phyloP scores from a whole-genome alignment of 345 rosid genomes.

The Pistacia vera region DNA sequence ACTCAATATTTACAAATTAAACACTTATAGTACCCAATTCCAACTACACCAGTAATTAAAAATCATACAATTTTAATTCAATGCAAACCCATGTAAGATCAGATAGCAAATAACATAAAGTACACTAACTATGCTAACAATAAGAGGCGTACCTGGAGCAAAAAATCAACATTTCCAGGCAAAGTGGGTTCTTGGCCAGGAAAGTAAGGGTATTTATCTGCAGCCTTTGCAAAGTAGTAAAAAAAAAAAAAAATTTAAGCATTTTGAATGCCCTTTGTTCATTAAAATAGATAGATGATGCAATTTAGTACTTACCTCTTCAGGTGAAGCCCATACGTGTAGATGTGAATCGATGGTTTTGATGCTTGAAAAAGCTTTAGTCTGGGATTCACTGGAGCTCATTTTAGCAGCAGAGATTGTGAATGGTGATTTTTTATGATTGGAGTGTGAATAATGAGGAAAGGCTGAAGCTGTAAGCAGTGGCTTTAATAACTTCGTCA shows the following conservation, averaged over 20 bases:
- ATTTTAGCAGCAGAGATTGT: conserved; percentile 43
- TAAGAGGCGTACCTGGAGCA: conserved; percentile 67
- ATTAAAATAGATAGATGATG: background rate
- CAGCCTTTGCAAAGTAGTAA: conserved; percentile 60
- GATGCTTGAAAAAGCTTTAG: conserved; percentile 20
- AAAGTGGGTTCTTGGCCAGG: conserved; percentile 93
- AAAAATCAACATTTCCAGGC: conserved; percentile 77
- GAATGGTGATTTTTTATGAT: conserved; percentile 14
- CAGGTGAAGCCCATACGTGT: conserved; percentile 93
- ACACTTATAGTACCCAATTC: too few species aligned
- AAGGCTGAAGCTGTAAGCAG: conserved; percentile 20
- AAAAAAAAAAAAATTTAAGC: background rate
- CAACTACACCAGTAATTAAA: background rate
- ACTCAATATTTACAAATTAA: too few species aligned
- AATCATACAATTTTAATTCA: background rate
- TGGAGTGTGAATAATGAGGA: background rate
- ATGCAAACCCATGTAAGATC: background rate
- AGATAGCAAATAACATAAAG: background rate
- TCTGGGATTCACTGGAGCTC: conserved; percentile 46
- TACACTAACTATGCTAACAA: background rate
- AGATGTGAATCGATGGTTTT: conserved; percentile 80
- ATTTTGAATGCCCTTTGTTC: background rate
- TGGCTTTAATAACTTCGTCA: conserved; percentile 34
- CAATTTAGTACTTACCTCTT: conserved; percentile 47
- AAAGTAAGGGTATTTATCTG: conserved; percentile 67